phyloP scores from a whole-genome alignment of 768 basidiomycete species.

The Tylopilus vinaceipallidus region DNA sequence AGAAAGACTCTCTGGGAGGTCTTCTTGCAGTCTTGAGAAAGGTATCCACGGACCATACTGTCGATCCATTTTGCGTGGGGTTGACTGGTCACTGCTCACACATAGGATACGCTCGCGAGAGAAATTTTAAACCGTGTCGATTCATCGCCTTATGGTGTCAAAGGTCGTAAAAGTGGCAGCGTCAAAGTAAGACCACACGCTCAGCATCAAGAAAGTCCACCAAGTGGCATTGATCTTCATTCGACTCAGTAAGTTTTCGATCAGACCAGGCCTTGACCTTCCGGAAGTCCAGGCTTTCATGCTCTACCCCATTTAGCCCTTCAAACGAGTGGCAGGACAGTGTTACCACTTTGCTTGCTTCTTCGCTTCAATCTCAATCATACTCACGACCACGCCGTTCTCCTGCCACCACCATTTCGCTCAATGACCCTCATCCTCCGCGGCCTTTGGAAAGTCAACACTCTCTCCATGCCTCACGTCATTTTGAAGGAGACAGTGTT shows the following conservation, averaged over 20 bases:
- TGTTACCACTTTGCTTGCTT: constrained; percentile 36
- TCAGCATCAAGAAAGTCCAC: constrained; percentile 18
- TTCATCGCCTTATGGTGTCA: constrained; percentile 73
- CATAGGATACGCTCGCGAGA: constrained; percentile 71
- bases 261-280: not conserved
- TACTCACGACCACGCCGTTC: not conserved
- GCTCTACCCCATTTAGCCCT: constrained; percentile 46
- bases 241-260: constrained; percentile 57
- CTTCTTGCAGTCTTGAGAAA: constrained; percentile 51
- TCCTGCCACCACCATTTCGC: constrained; percentile 1
- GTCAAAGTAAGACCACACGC: constrained; percentile 25
- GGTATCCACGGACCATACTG: constrained; percentile 32
- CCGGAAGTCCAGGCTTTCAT: constrained; percentile 2
- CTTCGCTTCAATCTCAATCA: constrained; percentile 17
- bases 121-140: constrained; percentile 85
- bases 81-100: constrained; percentile 9
- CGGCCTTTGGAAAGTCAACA: constrained; percentile 6
- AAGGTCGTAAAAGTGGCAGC: constrained; percentile 56
- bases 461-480: constrained; percentile 10
- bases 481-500: constrained; percentile 29
- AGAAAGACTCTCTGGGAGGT: constrained; percentile 21
- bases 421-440: constrained; percentile 13
- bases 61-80: not conserved
- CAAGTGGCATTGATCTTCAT: constrained; percentile 39
- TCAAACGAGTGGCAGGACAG: constrained; percentile 84